phyloP scores from a whole-genome alignment of 2,329 filamentous ascomycete species.

The Pseudogymnoascus sp. region DNA sequence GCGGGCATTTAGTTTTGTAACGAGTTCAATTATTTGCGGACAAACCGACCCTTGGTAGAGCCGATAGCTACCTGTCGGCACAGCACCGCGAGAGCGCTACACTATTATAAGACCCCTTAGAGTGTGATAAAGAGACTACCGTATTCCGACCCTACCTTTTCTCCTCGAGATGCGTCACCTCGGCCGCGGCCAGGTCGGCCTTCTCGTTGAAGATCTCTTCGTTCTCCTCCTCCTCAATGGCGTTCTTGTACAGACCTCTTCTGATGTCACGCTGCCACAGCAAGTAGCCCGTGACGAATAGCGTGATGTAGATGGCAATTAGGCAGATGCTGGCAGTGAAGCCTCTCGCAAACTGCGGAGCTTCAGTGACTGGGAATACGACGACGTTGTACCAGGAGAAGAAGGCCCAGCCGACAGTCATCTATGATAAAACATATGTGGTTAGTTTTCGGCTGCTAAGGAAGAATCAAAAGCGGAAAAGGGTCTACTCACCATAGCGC shows the following conservation, averaged over 20 bases:
- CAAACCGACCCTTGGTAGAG: too few relatives aligned
- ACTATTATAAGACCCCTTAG: too few relatives aligned
- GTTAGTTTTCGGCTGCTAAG: not conserved
- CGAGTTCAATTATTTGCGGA: too few relatives aligned
- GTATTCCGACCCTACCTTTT: not conserved
- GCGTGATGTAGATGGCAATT: not conserved
- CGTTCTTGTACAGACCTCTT: not conserved
- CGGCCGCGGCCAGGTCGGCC: too few relatives aligned
- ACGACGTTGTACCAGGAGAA: not conserved
- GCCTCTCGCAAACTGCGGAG: not conserved
- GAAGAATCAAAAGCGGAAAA: not conserved
- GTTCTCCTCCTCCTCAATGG: not conserved
- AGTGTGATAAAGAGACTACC: too few relatives aligned
- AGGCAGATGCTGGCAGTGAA: not conserved
- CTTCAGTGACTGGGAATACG: not conserved
- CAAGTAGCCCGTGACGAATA: not conserved
- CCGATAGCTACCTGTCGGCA: not conserved
- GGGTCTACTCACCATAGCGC: not conserved
- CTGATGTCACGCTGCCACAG: not conserved
- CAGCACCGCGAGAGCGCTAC: not conserved
- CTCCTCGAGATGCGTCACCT: not conserved
- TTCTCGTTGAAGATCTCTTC: not conserved
- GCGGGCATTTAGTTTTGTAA: too few relatives aligned
- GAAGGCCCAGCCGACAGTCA: not conserved
- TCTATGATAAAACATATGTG: not conserved